Evolutionary conservation across 495 filamentous ascomycete species (phyloP).

Genomic region (Chaetomium fimeti): DNA sequence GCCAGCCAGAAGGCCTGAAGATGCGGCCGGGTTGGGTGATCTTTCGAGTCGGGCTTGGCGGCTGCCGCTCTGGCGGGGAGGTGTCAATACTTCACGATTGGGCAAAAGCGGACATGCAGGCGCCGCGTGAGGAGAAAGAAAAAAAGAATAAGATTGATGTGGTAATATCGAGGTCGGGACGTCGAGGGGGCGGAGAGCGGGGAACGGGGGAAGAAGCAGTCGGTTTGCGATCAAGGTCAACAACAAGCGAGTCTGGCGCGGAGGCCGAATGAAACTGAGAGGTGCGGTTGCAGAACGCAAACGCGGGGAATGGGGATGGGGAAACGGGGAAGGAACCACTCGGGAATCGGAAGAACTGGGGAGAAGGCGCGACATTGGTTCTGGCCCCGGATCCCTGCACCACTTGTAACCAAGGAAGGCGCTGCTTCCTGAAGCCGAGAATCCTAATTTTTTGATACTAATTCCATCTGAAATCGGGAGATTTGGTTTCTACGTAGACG

Average conservation of each 20-base stretch:
- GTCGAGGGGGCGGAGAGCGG: slow-evolving; percentile 17
- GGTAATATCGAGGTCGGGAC: slow-evolving; percentile 12
- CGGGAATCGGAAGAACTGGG: slow-evolving; percentile 10
- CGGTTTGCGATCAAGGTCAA: slow-evolving; percentile 16
- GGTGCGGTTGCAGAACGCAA: slow-evolving; percentile 18
- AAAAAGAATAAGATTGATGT: not conserved
- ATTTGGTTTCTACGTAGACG: not conserved
- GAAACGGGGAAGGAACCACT: not conserved
- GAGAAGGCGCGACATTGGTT: not conserved
- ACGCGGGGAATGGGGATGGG: slow-evolving; percentile 23
- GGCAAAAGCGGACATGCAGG: slow-evolving; percentile 31
- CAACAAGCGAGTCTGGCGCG: slow-evolving; percentile 24
- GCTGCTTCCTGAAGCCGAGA: not conserved
- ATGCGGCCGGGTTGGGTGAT: not conserved
- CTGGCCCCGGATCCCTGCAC: not conserved
- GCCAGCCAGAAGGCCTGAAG: not conserved
- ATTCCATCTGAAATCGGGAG: not conserved
- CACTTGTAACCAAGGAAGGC: not conserved
- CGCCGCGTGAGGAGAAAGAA: slow-evolving; percentile 22
- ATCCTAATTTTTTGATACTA: not conserved
- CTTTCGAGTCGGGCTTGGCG: slow-evolving; percentile 6
- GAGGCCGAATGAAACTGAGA: slow-evolving; percentile 1
- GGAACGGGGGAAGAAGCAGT: slow-evolving; percentile 30
- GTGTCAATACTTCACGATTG: slow-evolving; percentile 20
- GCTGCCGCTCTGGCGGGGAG: not conserved